Evolutionary conservation across 202 grass and related monocot genomes (phyloP), one percentile per base, ranked within the genome.

Genomic region (Cymbopogon flexuosus): DNA sequence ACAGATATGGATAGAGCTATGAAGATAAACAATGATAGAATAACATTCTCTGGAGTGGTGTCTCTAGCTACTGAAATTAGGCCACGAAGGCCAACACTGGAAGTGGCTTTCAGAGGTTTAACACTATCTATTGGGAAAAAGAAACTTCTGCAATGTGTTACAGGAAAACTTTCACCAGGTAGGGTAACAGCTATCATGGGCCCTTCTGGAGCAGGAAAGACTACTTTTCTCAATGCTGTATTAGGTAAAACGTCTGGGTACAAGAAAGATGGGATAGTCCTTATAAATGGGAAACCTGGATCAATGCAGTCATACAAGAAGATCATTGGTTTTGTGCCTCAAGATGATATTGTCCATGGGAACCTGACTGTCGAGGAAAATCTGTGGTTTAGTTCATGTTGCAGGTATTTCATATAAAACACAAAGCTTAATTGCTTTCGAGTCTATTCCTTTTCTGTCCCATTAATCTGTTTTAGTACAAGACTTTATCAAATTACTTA

Each of bases 311-410:
- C 93, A 22, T 96, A 88, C 69, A 96, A 90, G 77, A 95, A 92
- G 76, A 95, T 95, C 42, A 90, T 88, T 65, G 93, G 93, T 51
- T 92, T 92, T 52, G 90, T 96, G 45, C 93, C 93, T 79, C 93
- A 96, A 88, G 93, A 96, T 84, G 93, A 96, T 76, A 88, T 96
- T 18, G 89, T 96, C 58, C 93, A 96, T 81, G 90, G 93, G 62
- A 92, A 92, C 80, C 76, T 96, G 76, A 92, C 93, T 6, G 93
- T 96, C 6, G 90, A 96, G 70, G 92, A 95, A 82, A 95, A 90
- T 61, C 61, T 95, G 41, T 92, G 92, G 92, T 95, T 92, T 79
- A 95, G 85, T 92, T 86, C 85, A 22, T 79, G 83, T 31, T 96
- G 90, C 87, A 92, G 93, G 93, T 96, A 95, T 82, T 89, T 65